Conservation (phyloP, 2,329 filamentous ascomycete species). For the Thermothelomyces thermophilus region DNA sequence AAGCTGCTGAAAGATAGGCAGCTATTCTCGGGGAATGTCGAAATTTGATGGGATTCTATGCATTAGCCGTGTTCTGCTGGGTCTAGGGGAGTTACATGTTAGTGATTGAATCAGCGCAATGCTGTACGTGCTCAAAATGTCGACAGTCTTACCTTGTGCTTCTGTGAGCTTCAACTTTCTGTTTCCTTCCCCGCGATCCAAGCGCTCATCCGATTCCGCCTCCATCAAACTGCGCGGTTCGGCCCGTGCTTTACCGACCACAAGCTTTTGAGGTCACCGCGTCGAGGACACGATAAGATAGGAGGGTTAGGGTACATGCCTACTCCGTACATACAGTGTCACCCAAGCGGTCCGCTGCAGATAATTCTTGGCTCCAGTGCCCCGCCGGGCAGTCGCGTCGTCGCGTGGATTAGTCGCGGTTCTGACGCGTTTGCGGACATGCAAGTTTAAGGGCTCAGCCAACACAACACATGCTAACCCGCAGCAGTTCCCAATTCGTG, state of each 20-base stretch:
- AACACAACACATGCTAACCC: neutral
- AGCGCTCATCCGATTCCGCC: constrained; percentile 1
- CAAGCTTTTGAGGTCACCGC: no score
- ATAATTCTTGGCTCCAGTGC: neutral
- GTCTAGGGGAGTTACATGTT: no score
- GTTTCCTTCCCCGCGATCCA: neutral
- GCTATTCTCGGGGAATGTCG: no score
- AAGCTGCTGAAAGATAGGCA: neutral
- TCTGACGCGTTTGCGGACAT: constrained; percentile 17
- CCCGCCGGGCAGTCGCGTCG: constrained; percentile 19
- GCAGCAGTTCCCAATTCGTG: neutral
- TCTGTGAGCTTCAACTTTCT: neutral
- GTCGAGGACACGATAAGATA: no score
- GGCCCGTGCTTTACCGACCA: constrained; percentile 10
- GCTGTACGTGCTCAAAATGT: no score
- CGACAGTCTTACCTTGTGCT: neutral
- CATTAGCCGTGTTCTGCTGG: no score
- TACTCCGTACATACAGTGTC: no score
- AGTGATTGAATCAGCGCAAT: no score
- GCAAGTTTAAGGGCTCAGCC: constrained; percentile 22
- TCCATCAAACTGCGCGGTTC: constrained; percentile 7
- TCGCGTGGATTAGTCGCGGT: constrained; percentile 18
- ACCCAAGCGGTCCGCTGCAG: no score
- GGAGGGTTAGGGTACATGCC: constrained; percentile 19
- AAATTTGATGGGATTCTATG: no score